Conservation (phyloP, 2,329 filamentous ascomycete genomes). For the Alternaria burnsii region DNA sequence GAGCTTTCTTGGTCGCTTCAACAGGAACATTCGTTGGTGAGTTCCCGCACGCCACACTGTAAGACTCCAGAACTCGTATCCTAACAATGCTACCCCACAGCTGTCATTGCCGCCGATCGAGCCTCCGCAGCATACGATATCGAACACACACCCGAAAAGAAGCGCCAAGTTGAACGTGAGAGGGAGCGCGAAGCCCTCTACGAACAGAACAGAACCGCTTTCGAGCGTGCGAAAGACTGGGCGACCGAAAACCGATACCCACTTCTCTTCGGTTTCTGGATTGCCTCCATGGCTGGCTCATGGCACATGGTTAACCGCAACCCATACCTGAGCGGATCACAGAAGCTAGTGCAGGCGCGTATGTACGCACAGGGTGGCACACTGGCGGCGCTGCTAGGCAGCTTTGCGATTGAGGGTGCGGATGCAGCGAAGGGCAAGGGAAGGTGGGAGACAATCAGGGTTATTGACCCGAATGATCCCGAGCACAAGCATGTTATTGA, state of each 20-base stretch:
- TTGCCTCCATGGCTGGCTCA: constrained; percentile 78
- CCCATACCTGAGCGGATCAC: constrained; percentile 74
- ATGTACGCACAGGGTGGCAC: constrained; percentile 93
- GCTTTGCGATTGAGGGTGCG: constrained; percentile 80
- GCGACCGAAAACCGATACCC: constrained; percentile 83
- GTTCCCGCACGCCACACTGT: constrained; percentile 15
- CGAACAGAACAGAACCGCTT: constrained; percentile 63
- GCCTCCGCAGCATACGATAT: constrained; percentile 76
- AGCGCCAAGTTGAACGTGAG: constrained; percentile 41
- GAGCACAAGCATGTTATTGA: constrained; percentile 84
- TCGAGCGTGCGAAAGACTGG: constrained; percentile 74
- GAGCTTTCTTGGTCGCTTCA: constrained; percentile 87
- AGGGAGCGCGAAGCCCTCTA: constrained; percentile 50
- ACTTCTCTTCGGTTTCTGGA: constrained; percentile 84
- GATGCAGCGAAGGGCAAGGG: constrained; percentile 80
- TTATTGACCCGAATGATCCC: constrained; percentile 81
- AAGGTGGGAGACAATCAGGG: constrained; percentile 84
- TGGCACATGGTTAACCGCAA: constrained; percentile 80
- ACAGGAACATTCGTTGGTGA: constrained; percentile 78
- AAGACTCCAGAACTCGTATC: neutral
- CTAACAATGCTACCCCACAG: constrained; percentile 39
- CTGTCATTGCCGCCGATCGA: constrained; percentile 84
- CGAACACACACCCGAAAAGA: constrained; percentile 67
- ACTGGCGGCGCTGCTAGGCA: constrained; percentile 81
- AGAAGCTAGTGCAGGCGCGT: constrained; percentile 94